These are phyloP conservation scores for Ceratobasidium sp. DNA, from an alignment of 1,284 basidiomycete species.

Conservation along the genomic window DNA sequence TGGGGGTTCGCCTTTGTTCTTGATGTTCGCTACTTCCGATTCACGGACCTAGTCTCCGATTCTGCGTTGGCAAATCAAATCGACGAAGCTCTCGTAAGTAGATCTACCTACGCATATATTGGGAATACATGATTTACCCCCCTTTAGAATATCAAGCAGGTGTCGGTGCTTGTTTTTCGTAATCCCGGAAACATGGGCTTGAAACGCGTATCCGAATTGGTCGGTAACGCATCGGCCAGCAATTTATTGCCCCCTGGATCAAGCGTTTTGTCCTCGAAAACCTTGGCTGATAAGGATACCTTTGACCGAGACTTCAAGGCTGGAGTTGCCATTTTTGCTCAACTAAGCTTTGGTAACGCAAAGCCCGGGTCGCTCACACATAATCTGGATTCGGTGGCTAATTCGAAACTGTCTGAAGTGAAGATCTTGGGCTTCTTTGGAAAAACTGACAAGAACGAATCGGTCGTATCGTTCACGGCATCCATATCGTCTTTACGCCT, in stretches of 20 bases:
- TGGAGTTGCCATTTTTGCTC: background rate
- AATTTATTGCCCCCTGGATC: no score
- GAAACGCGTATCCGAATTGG: background rate
- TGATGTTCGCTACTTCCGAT: background rate
- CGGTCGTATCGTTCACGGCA: background rate
- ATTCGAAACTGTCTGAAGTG: background rate
- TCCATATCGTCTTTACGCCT: background rate
- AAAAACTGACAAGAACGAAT: background rate
- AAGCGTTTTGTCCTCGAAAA: no score
- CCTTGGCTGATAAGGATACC: no score
- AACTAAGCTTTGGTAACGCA: background rate
- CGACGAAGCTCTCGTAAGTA: conserved; percentile 2
- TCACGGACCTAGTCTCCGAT: background rate
- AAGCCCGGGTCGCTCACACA: background rate
- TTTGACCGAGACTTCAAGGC: background rate
- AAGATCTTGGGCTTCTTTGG: conserved; percentile 8
- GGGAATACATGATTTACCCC: no score
- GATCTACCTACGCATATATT: background rate
- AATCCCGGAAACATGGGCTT: background rate
- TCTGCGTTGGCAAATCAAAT: background rate
- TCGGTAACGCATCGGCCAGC: background rate
- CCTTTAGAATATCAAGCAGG: background rate
- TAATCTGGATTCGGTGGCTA: background rate
- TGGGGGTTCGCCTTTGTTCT: background rate
- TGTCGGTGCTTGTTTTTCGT: background rate